These are phyloP conservation scores for Linum tenue DNA, from an alignment of 345 rosid genomes.

Conservation along the genomic window DNA sequence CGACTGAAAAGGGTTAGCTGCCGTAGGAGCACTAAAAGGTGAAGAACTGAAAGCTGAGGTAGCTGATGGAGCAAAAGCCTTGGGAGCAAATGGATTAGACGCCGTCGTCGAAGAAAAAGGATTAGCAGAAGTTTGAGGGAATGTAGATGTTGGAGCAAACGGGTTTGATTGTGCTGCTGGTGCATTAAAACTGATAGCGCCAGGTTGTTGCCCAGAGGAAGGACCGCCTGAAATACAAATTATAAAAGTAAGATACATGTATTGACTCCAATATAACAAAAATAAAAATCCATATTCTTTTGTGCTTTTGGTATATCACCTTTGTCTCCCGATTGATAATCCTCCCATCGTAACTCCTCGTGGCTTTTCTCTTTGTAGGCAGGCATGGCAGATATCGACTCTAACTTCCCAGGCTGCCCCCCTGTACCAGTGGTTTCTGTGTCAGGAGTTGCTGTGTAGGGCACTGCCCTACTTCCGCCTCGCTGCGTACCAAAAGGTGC, in stretches of 20 bases:
- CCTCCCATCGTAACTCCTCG: constrained; percentile 96
- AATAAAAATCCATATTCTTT: not conserved
- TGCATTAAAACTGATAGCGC: constrained; percentile 41
- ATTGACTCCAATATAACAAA: not conserved
- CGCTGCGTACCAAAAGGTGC: constrained; percentile 63
- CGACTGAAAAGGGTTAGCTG: constrained; percentile 43
- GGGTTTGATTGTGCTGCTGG: constrained; percentile 42
- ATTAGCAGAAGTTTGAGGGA: constrained; percentile 43
- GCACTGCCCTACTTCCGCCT: constrained; percentile 69
- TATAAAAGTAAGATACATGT: not conserved
- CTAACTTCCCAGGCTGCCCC: constrained; percentile 61
- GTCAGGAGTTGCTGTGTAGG: constrained; percentile 59
- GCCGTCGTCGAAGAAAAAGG: constrained; percentile 36
- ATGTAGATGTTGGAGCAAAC: constrained; percentile 38
- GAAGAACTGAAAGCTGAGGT: constrained; percentile 1
- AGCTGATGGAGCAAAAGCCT: constrained; percentile 32
- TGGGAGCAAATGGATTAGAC: constrained; percentile 46
- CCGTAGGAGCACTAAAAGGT: constrained; percentile 17
- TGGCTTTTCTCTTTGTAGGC: constrained; percentile 62
- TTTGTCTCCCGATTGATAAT: constrained; percentile 93
- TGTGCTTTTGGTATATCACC: constrained; percentile 28
- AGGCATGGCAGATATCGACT: constrained; percentile 84
- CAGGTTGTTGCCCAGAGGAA: constrained; percentile 54
- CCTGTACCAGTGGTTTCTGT: constrained; percentile 40
- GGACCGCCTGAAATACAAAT: constrained; percentile 61